Evolutionary conservation across 768 basidiomycete species (phyloP), one percentile per base, ranked within the genome.

Genomic region (Leccinum variicolor): DNA sequence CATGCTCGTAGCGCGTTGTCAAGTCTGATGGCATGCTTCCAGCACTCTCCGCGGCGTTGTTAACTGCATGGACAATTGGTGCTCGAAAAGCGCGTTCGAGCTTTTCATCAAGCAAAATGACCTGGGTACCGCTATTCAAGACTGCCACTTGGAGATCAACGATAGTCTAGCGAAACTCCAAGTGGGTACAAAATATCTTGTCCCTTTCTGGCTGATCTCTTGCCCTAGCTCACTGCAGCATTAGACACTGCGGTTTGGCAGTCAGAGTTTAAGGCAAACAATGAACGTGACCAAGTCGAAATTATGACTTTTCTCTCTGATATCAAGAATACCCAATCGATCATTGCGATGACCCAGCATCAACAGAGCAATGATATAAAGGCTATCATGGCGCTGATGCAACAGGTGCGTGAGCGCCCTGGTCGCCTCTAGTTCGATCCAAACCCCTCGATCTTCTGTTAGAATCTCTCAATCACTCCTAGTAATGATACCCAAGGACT

Each of bases 241-340:
- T 62, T 78, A 6, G 80, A 79, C 43, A 74, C 79, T 17, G 77
- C 75, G 46, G 65, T 68, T 8, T 85, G 83, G 83, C 81, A 83
- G 60, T 60, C 66, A 7, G 75, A 78, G 29, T 76, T 81, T 59
- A 64, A 67, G 43, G 63, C 63, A 14, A 79, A 76, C 43, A 62
- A 64, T 8, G 68, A 74, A 56, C 71, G 66, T 13, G 83, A 84
- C 62, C 77, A 79, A 53, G 62, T 66, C 3, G 77, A 82, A 50
- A 63, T 82, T 19, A 45, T 79, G n/a, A 61, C 67, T 19, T 75
- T 73, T 53, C 71, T 84, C 4, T 74, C 77, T 28, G 76, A 78
- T 50, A 76, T 83, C 50, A 65, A 73, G 55, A 76, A 79, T 56
- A 66, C 68, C 26, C 76, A 79, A 56, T 67, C 64, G 0, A 67